Base-by-base conservation (phyloP, 2,329 filamentous ascomycete genomes). In the Xylariaceae sp. region DNA sequence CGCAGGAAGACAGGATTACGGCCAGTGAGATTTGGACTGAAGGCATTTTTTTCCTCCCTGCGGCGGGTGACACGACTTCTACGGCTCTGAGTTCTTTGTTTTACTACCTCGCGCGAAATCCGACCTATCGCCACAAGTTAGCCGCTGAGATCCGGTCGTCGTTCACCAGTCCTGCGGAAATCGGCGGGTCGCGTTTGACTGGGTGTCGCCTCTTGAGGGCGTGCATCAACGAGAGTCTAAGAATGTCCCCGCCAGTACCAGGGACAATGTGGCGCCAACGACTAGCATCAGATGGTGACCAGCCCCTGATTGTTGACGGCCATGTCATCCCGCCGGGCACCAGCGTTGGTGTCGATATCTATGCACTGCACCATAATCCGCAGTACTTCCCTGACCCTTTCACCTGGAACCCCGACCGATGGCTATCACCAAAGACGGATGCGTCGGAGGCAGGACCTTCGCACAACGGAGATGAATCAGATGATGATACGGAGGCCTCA, bases 391-490 rank as follows among this genome's bases (percentile, higher is more conserved):
- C 22, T 28, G 7, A 28, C 22, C 22, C 22, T 28, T 28, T 28
- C 22, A 28, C 22, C 7, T 28, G 7, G 43, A 34, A 14, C 39
- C 44, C 39, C 5, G 31, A 16, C 17, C 13, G 14, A 31, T 18
- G 13, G 12, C 28, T 18, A 17, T 44, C 38, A 38, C 31, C 5
- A 11, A 2, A 33, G 49, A n/a, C 28, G 31, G 17, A 36, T 31
- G 47, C 28, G 39, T 31, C 19, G 22, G 22, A 28, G 36, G 18
- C 39, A 53, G 44, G 38, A 54, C 10, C 45, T 47, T 38, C 50
- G 50, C 31, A 38, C 39, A 10, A 41, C 12, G 47, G n/a, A n/a
- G n/a, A n/a, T n/a, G n/a, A n/a, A n/a, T n/a, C 31, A 31, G 12
- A 42, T 33, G 16, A 45, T 17, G 43, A 17, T 18, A 28, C n/a